phyloP scores from a whole-genome alignment of 2,329 filamentous ascomycete species.

The Beauveria sp. region DNA sequence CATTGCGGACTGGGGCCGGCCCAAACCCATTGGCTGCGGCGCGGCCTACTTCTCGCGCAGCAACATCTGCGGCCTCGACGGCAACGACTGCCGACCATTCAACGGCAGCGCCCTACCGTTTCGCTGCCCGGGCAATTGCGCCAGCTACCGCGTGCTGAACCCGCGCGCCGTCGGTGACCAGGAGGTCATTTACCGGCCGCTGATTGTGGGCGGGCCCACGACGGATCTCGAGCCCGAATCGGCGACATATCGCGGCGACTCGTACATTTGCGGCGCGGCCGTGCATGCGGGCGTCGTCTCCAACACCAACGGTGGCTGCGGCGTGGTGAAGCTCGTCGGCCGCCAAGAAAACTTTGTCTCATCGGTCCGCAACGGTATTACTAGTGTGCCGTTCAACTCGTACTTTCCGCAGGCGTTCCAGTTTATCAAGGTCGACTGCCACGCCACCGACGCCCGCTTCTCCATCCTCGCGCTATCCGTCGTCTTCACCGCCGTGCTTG shows the following conservation, averaged over 20 bases:
- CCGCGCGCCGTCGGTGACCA: conserved; percentile 67
- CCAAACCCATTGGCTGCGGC: conserved; percentile 58
- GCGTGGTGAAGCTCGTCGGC: conserved; percentile 69
- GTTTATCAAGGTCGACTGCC: conserved; percentile 62
- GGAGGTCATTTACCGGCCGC: conserved; percentile 53
- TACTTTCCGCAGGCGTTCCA: conserved; percentile 84
- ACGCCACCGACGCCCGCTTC: conserved; percentile 76
- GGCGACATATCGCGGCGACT: conserved; percentile 73
- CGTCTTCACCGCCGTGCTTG: conserved; percentile 68
- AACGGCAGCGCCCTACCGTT: conserved; percentile 63
- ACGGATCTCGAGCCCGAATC: conserved; percentile 35
- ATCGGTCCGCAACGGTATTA: conserved; percentile 64
- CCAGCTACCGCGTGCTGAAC: conserved; percentile 56
- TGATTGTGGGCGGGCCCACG: conserved; percentile 62
- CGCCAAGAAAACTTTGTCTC: conserved; percentile 55
- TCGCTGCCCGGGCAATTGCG: conserved; percentile 66
- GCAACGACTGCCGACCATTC: conserved; percentile 68
- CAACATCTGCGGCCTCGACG: conserved; percentile 68
- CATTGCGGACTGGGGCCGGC: conserved; percentile 59
- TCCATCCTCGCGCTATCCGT: conserved; percentile 72
- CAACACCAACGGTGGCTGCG: conserved; percentile 68
- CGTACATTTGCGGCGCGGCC: conserved; percentile 77
- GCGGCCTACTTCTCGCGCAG: conserved; percentile 62
- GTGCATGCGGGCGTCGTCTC: conserved; percentile 76
- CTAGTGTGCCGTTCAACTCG: conserved; percentile 71